Conservation (phyloP, 169 alveolate genomes). For the Plasmodium vivax region DNA sequence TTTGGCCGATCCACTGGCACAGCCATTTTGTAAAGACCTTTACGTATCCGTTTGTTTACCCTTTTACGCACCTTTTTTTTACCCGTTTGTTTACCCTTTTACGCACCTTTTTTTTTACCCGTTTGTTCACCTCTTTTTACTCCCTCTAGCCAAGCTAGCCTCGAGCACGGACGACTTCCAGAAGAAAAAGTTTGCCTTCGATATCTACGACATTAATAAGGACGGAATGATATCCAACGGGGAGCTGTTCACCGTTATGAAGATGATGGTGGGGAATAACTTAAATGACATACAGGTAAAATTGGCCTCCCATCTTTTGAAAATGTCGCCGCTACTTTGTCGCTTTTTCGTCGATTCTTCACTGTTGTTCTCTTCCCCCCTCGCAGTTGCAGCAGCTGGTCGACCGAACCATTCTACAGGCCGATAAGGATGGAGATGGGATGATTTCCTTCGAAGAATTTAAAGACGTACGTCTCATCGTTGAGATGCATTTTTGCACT, state of each 20-base stretch:
- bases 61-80: no score
- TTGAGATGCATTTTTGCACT: background rate
- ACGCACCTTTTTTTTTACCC: background rate
- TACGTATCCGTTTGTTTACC: no score
- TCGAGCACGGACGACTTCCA: constrained; percentile 93
- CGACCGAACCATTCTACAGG: constrained; percentile 96
- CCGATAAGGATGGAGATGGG: constrained; percentile 98
- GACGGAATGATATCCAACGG: constrained; percentile 98
- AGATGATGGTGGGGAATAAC: constrained; percentile 98
- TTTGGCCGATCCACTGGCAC: background rate
- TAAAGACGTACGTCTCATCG: constrained; percentile 69
- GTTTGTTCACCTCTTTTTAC: constrained; percentile 16
- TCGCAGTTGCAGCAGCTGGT: constrained; percentile 94
- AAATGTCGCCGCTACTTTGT: background rate
- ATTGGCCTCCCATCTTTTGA: background rate
- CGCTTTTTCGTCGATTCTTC: background rate
- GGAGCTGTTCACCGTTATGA: constrained; percentile 95
- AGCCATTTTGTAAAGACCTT: no score
- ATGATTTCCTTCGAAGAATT: constrained; percentile 96
- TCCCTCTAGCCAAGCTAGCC: constrained; percentile 86
- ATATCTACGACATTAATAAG: constrained; percentile 95
- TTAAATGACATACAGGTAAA: constrained; percentile 93
- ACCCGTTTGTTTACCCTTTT: no score
- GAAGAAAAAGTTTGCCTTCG: constrained; percentile 95
- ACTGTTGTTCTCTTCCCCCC: background rate